Base-by-base conservation (phyloP, 768 basidiomycete genomes). In the Sistotremastrum suecicum region DNA sequence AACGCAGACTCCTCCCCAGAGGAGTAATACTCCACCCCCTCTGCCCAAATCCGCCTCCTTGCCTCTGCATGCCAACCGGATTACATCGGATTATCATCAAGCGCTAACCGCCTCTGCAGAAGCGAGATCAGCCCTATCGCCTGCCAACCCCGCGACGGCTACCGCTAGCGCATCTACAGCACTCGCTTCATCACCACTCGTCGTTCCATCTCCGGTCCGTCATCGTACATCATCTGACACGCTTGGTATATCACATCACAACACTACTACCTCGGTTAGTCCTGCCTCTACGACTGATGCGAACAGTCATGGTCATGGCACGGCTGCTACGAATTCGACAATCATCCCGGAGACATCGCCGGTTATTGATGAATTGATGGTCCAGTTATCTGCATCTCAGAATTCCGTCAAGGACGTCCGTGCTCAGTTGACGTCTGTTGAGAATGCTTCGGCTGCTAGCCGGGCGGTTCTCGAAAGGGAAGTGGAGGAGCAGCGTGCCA, bases 21-120 rank as follows among this genome's bases (percentile, higher is more conserved):
- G 83, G 46, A 83, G 74, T 57, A 74, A 73, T n/a, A 77, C 82
- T 0, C 86, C 87, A 1, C 87, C 87, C 1, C 87, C 86, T 34
- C 68, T 88, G 12, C 86, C 86, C 29, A 84, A 88, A 63, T 82
- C 85, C 3, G 86, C 71, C 10, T 80, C 82, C 8, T 62, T 89
- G 2, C 86, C 86, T 41, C 62, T 89, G 50, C 86, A 89, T 58
- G 66, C 80, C 8, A 71, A 73, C 12, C 72, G 75, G 11, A 60
- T 53, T 50, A 20, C 20, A 20, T 20, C 20, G 20, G 20, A 20
- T 20, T 20, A 20, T 20, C 20, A 20, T 20, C 20, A 20, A 20
- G 20, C 20, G 20, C 20, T 2, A 20, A 20, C 61, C 63, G 47
- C 63, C 55, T 56, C 56, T 59, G 50, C 31, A 36, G 43, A 31